Evolutionary conservation across 495 filamentous ascomycete genomes (phyloP), one percentile per base, ranked within the genome.

Genomic region (Hypoxylon fragiforme): DNA sequence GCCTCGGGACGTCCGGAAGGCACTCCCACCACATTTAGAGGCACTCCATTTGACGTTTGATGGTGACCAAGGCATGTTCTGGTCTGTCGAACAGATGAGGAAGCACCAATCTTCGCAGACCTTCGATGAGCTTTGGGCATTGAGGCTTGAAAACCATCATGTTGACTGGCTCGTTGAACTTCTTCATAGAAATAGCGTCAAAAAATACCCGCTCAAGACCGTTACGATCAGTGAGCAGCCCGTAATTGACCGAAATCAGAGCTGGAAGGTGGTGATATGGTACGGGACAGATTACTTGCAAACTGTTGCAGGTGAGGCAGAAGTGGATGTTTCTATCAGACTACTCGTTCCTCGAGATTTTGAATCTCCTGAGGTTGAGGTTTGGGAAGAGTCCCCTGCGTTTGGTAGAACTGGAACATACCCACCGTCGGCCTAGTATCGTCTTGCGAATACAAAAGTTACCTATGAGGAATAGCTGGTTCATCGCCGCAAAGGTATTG

Each of bases 261-360:
- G 39, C 26, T 57, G 54, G 45, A 44, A 57, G 26, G 45, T 46
- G 1, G 54, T 57, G 24, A 36, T 20, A 3, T 57, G 54, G 54
- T 22, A 20, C 4, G 40, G 50, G 53, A 57, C 53, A 2, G 34
- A 43, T n/a, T 14, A 45, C 12, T 9, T 57, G n/a, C 40, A 7
- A 1, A 32, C 14, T 5, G 39, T 34, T 3, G 54, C 54, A 2
- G 37, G 24, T 5, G 32, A 22, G 14, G 54, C 54, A 2, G 34
- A 40, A 7, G 54, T 57, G 13, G 28, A 50, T 15, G 45, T 57
- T 1, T 1, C 11, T 0, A 57, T 57, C 14, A 40, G 7, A 13
- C 22, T 57, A 8, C 32, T 28, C 4, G 54, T 57, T 11, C 54
- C 54, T 31, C 21, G 30, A 3, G 24, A 0, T 0, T 57, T 57